Percentiles rank a stretch among this genome's conserved stretches.
phyloP scores from a whole-genome alignment of 345 rosid species.

The Melaleuca alternifolia region DNA sequence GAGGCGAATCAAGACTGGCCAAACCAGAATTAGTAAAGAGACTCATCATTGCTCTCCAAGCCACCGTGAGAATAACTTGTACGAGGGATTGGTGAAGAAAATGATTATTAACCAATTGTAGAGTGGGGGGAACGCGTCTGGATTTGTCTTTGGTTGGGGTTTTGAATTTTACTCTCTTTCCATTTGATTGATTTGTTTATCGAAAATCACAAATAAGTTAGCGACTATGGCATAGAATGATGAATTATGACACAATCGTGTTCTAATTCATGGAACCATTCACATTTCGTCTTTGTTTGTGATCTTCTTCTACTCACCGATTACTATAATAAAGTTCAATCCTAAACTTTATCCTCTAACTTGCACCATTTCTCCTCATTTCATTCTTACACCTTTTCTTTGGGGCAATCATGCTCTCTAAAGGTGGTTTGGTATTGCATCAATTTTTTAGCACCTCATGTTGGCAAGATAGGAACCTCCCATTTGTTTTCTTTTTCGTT shows the following conservation, averaged over 20 bases:
- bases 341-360: background rate
- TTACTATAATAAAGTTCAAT: background rate
- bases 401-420: background rate
- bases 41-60: background rate
- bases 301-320: background rate
- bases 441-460: background rate
- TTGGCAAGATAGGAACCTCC: background rate
- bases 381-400: background rate
- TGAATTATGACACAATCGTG: background rate
- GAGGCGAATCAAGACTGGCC: slow-evolving; percentile 10
- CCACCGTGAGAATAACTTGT: background rate
- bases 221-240: background rate
- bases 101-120: background rate
- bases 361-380: background rate
- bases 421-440: background rate
- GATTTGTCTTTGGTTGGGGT: background rate
- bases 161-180: background rate
- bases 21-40: background rate
- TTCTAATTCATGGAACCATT: background rate
- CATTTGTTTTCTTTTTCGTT: background rate
- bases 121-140: background rate
- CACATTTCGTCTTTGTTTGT: background rate
- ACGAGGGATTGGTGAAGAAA: background rate
- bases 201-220: background rate
- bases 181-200: background rate